Conservation (phyloP, 306 rosid species). For the Vigna unguiculata region DNA sequence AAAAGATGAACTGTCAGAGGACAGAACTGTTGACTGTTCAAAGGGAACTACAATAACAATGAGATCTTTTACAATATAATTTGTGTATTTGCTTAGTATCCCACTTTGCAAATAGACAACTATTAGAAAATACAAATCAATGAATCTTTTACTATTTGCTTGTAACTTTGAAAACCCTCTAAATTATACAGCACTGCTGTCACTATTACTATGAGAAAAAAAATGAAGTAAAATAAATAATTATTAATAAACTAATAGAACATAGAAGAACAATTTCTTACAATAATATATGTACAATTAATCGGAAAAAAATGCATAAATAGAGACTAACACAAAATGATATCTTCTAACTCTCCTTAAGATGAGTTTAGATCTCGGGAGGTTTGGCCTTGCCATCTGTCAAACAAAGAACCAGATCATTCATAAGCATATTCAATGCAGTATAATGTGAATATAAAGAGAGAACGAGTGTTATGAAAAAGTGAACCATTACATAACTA, state of each 20-base stretch:
- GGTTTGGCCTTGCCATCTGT: constrained; percentile 99
- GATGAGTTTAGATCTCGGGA: constrained; percentile 77
- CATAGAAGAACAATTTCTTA: constrained; percentile 53
- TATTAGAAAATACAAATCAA: constrained; percentile 38
- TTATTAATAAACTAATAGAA: constrained; percentile 42
- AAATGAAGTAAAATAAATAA: constrained; percentile 38
- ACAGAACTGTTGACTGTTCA: background rate
- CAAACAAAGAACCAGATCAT: constrained; percentile 43
- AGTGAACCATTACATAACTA: background rate
- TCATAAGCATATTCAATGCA: constrained; percentile 25
- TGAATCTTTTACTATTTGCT: constrained; percentile 51
- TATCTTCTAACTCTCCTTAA: constrained; percentile 51
- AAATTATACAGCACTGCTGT: constrained; percentile 52
- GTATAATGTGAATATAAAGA: background rate
- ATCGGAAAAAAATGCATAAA: constrained; percentile 54
- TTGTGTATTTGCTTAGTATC: constrained; percentile 28
- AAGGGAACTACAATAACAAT: constrained; percentile 17
- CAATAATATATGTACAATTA: constrained; percentile 84
- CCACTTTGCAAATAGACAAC: constrained; percentile 26
- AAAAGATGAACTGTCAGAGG: background rate
- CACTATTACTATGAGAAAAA: constrained; percentile 52
- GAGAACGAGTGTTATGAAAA: constrained; percentile 3
- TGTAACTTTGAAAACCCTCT: constrained; percentile 56
- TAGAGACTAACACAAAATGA: constrained; percentile 52
- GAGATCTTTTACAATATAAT: background rate